Conservation (phyloP, 768 basidiomycete species). For the Mycena crocata region DNA sequence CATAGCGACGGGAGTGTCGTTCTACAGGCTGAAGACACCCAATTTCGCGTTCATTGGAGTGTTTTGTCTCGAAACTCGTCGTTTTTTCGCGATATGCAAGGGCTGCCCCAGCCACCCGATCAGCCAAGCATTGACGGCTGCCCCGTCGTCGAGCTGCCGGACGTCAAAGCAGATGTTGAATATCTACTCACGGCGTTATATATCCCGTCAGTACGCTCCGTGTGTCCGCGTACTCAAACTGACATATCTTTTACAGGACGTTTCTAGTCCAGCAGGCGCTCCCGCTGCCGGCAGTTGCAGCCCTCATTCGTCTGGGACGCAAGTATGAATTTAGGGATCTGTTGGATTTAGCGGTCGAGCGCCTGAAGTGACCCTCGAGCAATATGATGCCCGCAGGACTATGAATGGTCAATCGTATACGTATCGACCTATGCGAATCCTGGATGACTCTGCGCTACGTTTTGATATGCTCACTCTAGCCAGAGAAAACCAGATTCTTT, state of each 20-base stretch:
- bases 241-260: not conserved
- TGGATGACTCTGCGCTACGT: not conserved
- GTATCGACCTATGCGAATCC: not conserved
- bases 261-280: not conserved
- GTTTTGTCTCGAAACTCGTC: not conserved
- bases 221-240: not conserved
- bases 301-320: not conserved
- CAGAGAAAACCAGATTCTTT: not conserved
- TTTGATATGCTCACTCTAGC: not conserved
- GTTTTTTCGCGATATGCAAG: conserved; percentile 1
- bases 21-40: not conserved
- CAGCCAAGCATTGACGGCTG: conserved; percentile 10
- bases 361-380: not conserved
- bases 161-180: not conserved
- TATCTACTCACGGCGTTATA: not conserved
- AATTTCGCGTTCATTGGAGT: not conserved
- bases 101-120: not conserved
- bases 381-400: too few species aligned
- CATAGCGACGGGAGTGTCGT: not conserved
- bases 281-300: not conserved
- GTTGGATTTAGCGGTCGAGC: not conserved
- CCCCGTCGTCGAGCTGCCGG: not conserved
- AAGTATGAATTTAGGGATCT: not conserved
- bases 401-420: not conserved
- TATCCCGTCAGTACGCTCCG: not conserved